Conservation (phyloP, 139 green algal genomes). For the Yamagishiella unicocca region DNA sequence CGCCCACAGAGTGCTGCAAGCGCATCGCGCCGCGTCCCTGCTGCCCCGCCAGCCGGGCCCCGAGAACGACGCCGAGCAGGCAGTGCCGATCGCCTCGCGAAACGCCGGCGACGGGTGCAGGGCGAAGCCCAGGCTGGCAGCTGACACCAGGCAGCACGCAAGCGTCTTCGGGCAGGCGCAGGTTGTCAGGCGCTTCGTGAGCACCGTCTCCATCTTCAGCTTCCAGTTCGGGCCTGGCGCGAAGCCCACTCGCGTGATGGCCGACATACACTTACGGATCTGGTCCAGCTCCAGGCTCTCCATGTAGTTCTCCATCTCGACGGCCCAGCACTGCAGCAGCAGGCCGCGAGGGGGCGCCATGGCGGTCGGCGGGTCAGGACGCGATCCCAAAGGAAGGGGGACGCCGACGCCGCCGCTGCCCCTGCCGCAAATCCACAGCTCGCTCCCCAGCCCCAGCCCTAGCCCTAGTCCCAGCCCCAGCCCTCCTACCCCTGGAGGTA, state of each 20-base stretch:
- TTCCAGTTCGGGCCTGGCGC: neutral
- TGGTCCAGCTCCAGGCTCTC: constrained; percentile 24
- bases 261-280: constrained; percentile 12
- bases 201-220: neutral
- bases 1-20: constrained; percentile 32
- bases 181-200: neutral
- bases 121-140: constrained; percentile 24
- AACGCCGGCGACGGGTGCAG: constrained; percentile 1
- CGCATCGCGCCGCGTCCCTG: neutral
- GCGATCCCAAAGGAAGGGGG: too few species aligned
- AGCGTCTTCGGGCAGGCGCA: constrained; percentile 19
- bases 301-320: neutral
- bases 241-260: constrained; percentile 18
- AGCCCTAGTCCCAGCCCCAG: too few species aligned
- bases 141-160: constrained; percentile 31
- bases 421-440: too few species aligned
- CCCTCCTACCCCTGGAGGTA: too few species aligned
- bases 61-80: neutral
- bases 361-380: too few species aligned
- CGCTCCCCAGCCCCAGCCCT: too few species aligned
- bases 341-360: too few species aligned
- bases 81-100: neutral
- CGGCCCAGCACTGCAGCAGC: constrained; percentile 12
- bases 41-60: neutral
- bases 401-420: too few species aligned